Evolutionary conservation across 257 asterid genomes (phyloP).

Genomic region (Datura wrightii): DNA sequence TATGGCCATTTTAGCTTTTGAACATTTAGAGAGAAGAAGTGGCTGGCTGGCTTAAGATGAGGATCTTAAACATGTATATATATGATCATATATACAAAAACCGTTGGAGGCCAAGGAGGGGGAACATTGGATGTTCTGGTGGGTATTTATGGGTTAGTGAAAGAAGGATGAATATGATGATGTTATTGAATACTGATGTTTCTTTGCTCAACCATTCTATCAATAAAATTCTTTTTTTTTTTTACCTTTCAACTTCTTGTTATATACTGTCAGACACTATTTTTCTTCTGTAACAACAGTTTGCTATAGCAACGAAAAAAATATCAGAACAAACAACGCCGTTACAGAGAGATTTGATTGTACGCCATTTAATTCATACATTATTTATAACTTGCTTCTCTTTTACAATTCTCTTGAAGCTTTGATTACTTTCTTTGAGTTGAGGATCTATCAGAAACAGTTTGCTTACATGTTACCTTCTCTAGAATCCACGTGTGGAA

Average conservation of each 20-base stretch:
- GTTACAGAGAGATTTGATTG: neutral
- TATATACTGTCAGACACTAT: too few relatives aligned
- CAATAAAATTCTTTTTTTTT: conserved; percentile 43
- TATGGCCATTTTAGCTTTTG: conserved; percentile 36
- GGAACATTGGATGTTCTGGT: conserved; percentile 45
- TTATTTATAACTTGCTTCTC: neutral
- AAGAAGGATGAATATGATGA: conserved; percentile 58
- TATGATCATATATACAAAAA: conserved; percentile 51
- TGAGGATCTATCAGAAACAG: too few relatives aligned
- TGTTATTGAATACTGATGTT: conserved; percentile 49
- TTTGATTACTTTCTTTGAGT: too few relatives aligned
- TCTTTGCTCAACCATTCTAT: conserved; percentile 57
- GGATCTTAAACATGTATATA: conserved; percentile 55
- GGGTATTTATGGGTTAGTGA: conserved; percentile 49
- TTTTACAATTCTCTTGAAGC: too few relatives aligned
- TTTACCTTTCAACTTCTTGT: neutral
- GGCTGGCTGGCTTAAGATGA: conserved; percentile 48
- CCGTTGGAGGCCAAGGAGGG: conserved; percentile 55
- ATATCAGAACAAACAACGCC: accelerated
- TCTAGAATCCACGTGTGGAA: too few relatives aligned
- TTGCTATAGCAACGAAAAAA: too few relatives aligned
- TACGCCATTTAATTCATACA: conserved; percentile 26
- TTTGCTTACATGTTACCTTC: too few relatives aligned
- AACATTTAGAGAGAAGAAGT: conserved; percentile 37
- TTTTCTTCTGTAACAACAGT: too few relatives aligned